Percentiles rank a stretch among this genome's conserved stretches.
Conservation (phyloP, 306 rosid genomes). For the Abrus precatorius region DNA sequence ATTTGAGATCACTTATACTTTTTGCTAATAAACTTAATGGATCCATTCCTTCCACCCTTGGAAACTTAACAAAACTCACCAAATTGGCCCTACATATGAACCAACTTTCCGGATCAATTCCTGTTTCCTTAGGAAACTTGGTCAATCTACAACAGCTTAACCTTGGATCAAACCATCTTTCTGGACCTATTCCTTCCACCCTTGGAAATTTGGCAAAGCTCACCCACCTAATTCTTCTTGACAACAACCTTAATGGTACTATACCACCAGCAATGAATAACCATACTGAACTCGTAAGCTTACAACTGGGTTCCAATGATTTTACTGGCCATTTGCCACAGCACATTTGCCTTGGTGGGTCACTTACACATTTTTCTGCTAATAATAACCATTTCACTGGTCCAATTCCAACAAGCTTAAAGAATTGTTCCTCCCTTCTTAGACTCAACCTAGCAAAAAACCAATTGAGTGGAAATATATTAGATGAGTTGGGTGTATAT, state of each 20-base stretch:
- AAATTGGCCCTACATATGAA: not conserved
- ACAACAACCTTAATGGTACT: slow-evolving; percentile 33
- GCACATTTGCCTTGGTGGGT: slow-evolving; percentile 44
- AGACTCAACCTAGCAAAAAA: slow-evolving; percentile 53
- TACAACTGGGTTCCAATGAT: slow-evolving; percentile 29
- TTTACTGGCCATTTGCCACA: slow-evolving; percentile 50
- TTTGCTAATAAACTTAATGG: slow-evolving; percentile 2
- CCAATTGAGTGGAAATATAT: slow-evolving; percentile 50
- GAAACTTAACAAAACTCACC: slow-evolving; percentile 50
- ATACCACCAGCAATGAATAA: slow-evolving; percentile 18
- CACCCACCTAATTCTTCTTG: not conserved
- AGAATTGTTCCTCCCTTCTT: slow-evolving; percentile 40
- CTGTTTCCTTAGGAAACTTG: slow-evolving; percentile 49
- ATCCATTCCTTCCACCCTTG: slow-evolving; percentile 51
- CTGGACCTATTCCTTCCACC: slow-evolving; percentile 45
- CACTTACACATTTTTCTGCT: slow-evolving; percentile 27
- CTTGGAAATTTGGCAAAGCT: slow-evolving; percentile 49
- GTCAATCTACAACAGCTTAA: slow-evolving; percentile 16
- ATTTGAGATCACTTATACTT: slow-evolving; percentile 35
- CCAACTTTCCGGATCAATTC: slow-evolving; percentile 48
- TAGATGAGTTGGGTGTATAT: slow-evolving; percentile 53
- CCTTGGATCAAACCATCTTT: slow-evolving; percentile 25
- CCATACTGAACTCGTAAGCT: slow-evolving; percentile 26
- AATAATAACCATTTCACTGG: slow-evolving; percentile 36
- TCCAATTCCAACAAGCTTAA: slow-evolving; percentile 47